Evolutionary conservation across 352 stramenopile genomes (phyloP).

Genomic region (Elongisporangium prolatum): DNA sequence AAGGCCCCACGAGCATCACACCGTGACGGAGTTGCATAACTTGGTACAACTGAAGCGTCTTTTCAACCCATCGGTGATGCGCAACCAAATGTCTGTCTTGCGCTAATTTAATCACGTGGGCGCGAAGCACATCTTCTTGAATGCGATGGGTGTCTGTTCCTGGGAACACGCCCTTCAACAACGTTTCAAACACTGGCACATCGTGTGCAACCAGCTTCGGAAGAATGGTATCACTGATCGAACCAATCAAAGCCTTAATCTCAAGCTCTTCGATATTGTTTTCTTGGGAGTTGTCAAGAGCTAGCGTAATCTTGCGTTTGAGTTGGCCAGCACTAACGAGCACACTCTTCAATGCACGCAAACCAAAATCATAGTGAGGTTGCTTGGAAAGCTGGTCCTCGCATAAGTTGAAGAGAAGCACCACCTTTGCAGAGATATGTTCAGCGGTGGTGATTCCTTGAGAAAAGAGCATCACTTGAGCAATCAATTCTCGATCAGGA

Average conservation of each 20-base stretch:
- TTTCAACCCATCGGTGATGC: slow-evolving; percentile 95
- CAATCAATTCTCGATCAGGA: slow-evolving; percentile 98
- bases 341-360: slow-evolving; percentile 99
- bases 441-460: slow-evolving; percentile 99
- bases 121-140: slow-evolving; percentile 86
- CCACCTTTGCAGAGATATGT: slow-evolving; percentile 95
- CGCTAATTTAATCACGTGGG: slow-evolving; percentile 91
- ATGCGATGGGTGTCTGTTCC: slow-evolving; percentile 80
- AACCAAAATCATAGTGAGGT: slow-evolving; percentile 99
- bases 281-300: slow-evolving; percentile 23
- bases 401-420: slow-evolving; percentile 98
- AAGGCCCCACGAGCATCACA: slow-evolving; percentile 98
- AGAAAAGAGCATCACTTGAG: slow-evolving; percentile 99
- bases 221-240: slow-evolving; percentile 98
- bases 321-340: slow-evolving; percentile 97
- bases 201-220: slow-evolving; percentile 99
- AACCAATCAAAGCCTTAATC: slow-evolving; percentile 94
- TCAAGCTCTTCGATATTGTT: slow-evolving; percentile 79
- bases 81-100: slow-evolving; percentile 85
- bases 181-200: slow-evolving; percentile 93
- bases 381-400: slow-evolving; percentile 98
- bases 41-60: slow-evolving; percentile 98
- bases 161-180: slow-evolving; percentile 97
- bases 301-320: slow-evolving; percentile 90
- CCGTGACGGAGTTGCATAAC: slow-evolving; percentile 97